phyloP scores from a whole-genome alignment of 495 filamentous ascomycete species.

The Neurospora sublineolata region DNA sequence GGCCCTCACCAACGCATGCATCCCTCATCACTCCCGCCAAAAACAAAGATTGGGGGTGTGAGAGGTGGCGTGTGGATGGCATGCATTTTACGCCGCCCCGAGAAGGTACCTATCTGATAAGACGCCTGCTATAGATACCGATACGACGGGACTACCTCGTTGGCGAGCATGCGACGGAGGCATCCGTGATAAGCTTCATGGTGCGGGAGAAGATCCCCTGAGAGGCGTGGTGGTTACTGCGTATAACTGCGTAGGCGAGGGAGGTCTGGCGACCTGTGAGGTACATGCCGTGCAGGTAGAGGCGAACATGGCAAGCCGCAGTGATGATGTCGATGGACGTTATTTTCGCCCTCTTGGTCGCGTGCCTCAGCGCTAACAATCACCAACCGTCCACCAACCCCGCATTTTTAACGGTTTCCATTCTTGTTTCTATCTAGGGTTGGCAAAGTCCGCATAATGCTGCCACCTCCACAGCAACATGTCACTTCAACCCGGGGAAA shows the following conservation, averaged over 20 bases:
- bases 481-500: not conserved
- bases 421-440: not conserved
- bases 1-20: not conserved
- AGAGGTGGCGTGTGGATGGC: not conserved
- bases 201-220: not conserved
- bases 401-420: not conserved
- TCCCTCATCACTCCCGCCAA: not conserved
- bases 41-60: not conserved
- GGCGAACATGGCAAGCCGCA: not conserved
- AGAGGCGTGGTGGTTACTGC: not conserved
- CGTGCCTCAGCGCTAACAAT: not conserved
- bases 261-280: not conserved
- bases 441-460: not conserved
- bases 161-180: not conserved
- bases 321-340: not conserved
- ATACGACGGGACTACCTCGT: not conserved
- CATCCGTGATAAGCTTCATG: not conserved
- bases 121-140: not conserved
- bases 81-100: not conserved
- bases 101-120: not conserved
- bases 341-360: not conserved
- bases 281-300: not conserved
- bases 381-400: not conserved
- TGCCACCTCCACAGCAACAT: not conserved
- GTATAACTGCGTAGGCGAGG: not conserved